Evolutionary conservation across 306 rosid genomes (phyloP), one percentile per base, ranked within the genome.

Genomic region (Astragalus glycyphyllos): DNA sequence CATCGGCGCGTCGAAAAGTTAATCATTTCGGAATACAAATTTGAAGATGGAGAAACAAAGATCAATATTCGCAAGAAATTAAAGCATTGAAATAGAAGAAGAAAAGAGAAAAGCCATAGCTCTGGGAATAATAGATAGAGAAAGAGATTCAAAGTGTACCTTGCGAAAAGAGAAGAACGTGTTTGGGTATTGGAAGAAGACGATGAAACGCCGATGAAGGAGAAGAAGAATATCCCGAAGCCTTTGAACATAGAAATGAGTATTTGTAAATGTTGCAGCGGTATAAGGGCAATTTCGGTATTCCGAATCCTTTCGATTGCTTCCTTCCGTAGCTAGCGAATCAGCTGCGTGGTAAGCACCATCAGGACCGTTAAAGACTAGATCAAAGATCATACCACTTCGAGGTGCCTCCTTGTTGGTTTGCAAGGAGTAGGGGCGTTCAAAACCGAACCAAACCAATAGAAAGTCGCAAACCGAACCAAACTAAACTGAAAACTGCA

Each of bases 291-390:
- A 77, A 1, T 48, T 48, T 4, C 45, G 91, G 79, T 61, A 54
- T 77, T 80, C 26, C 0, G 1, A 1, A 0, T 1, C 1, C 8
- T 31, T 61, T 47, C 58, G 5, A 6, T 41, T 38, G 66, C 56
- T 45, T 65, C 29, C 59, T 66, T 40, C 73, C 14, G 10, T 44
- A 23, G 32, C 26, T 11, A 54, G n/a, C n/a, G n/a, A n/a, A n/a
- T n/a, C n/a, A n/a, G n/a, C n/a, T 10, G 46, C 37, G 40, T n/a
- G 46, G 15, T 38, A 53, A 72, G 42, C 29, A 14, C 40, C 13
- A 66, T 80, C 83, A 46, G 8, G 3, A 64, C 86, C 84, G 76
- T n/a, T n/a, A n/a, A n/a, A n/a, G n/a, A n/a, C n/a, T n/a, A n/a
- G n/a, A n/a, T n/a, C n/a, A n/a, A n/a, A n/a, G n/a, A n/a, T n/a